Evolutionary conservation across 139 green algal species (phyloP), one percentile per base, ranked within the genome.

Genomic region (Tetradesmus obliquus): DNA sequence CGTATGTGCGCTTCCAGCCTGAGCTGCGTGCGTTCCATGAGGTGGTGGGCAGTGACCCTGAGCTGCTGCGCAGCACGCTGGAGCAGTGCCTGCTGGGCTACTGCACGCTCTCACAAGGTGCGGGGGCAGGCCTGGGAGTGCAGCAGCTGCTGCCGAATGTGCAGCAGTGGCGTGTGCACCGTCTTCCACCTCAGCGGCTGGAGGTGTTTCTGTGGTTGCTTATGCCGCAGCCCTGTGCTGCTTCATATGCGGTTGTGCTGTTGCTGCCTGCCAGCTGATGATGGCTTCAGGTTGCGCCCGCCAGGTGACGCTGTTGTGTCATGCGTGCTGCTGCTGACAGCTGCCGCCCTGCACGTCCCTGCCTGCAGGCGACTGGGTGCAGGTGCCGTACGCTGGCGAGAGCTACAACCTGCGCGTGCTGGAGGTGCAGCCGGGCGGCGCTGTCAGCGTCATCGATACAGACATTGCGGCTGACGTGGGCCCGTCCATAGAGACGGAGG

Each of bases 391-490:
- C 55, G 79, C 20, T 62, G 88, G 88, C 20, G 57, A 87, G 79
- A 58, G 3, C 9, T 92, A 92, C 81, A 83, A 84, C 51, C 90
- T 97, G 57, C 91, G 94, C 24, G 96, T 98, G 13, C 91, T 94
- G 82, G 94, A 97, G 88, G 91, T 98, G 79, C 90, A 93, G 22
- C 97, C 97, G 0, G 84, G 72, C 8, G 17, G 82, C 5, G 90
- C 91, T 4, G 95, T 97, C 12, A 95, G 88, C 71, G 84, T 97
- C 8, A 93, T 98, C 17, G 96, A 98, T 89, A 96, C 95, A 53
- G 97, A 99, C 55, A 82, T 98, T 45, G 97, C 97, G 53, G 96
- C 96, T 24, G 96, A 99, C 57, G 95, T 98, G 80, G 95, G 96
- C 57, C 94, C 96, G 0, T 97, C 94, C 4, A 92, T 97, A 13